phyloP scores from a whole-genome alignment of 2,329 filamentous ascomycete species.

The Macrophomina tecta region DNA sequence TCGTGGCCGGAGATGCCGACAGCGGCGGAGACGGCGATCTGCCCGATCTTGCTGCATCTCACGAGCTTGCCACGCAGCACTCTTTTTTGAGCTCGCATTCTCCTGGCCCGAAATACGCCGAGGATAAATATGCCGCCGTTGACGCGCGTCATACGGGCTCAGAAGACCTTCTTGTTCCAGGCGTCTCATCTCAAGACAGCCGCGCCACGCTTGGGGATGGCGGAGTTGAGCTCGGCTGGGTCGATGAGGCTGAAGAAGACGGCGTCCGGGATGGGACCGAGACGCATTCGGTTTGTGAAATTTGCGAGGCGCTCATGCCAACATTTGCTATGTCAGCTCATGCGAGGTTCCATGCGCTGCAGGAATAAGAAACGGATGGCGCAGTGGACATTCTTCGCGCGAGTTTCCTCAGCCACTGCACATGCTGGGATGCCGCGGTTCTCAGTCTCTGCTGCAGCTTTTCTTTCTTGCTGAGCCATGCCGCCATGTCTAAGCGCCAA shows the following conservation, averaged over 20 bases:
- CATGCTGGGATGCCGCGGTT: neutral
- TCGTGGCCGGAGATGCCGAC: slow-evolving; percentile 10
- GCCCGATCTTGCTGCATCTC: slow-evolving; percentile 5
- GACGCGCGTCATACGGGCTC: slow-evolving; percentile 34
- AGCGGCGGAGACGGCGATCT: slow-evolving; percentile 7
- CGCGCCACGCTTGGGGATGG: slow-evolving; percentile 31
- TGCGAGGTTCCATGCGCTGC: slow-evolving; percentile 55
- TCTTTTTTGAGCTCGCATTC: neutral
- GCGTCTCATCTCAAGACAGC: slow-evolving; percentile 34
- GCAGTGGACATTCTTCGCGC: neutral
- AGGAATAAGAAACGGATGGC: slow-evolving; percentile 7
- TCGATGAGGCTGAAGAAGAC: slow-evolving; percentile 33
- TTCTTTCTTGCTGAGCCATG: neutral
- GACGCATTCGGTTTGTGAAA: slow-evolving; percentile 44
- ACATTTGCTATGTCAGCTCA: slow-evolving; percentile 66
- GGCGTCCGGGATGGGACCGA: slow-evolving; percentile 41
- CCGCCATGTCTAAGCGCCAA: slow-evolving; percentile 1
- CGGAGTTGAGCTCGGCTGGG: slow-evolving; percentile 31
- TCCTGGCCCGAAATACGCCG: neutral
- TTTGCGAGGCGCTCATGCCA: slow-evolving; percentile 62
- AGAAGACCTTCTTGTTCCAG: slow-evolving; percentile 39
- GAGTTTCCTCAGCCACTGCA: neutral
- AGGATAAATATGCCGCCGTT: slow-evolving; percentile 4
- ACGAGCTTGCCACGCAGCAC: neutral
- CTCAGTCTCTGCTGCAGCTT: neutral